Evolutionary conservation across 257 asterid genomes (phyloP), one percentile per base, ranked within the genome.

Genomic region (Prunella vulgaris): DNA sequence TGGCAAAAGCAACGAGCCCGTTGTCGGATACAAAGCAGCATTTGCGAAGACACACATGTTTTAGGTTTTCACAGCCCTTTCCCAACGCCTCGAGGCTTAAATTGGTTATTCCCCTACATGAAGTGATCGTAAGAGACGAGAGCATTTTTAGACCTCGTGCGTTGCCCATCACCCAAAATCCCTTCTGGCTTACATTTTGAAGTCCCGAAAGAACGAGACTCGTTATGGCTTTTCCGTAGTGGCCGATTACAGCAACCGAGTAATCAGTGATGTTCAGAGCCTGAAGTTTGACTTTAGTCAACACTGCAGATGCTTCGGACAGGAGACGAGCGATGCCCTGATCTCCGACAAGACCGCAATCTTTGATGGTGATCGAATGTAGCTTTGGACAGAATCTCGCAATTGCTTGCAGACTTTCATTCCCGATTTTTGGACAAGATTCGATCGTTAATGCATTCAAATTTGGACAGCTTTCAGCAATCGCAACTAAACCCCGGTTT

Each of bases 161-260:
- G 20, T 76, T 86, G 12, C 88, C 96, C 99, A 94, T 94, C 58
- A 84, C 96, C 99, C 97, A 94, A 77, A 94, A 89, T 4, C 99
- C 96, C 78, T 81, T 87, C 76, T 91, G 88, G 82, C 85, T 90
- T 13, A 94, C 96, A 4, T 82, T 87, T 15, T 76, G 88, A 78
- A 94, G 97, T 27, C 85, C 84, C 1, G 76, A 24, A 2, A 94
- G 84, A 8, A 80, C 83, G 38, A 94, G 96, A 80, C 62, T 78
- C 7, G 87, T 79, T 54, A 94, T 79, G 27, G 85, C 74, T 79
- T 80, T 87, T 15, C 99, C 97, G 2, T 83, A 93, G 64, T 84
- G 93, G 17, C 99, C 99, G 3, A 93, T 76, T 3, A 89, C 85
- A 35, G 96, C 99, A 21, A 90, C 88, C 7, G 96, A 87, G 75